A percentile compares a stretch with the other conserved stretches of the same genome.
Conservation (phyloP, 2,329 filamentous ascomycete genomes). For the Fusarium penzigii region DNA sequence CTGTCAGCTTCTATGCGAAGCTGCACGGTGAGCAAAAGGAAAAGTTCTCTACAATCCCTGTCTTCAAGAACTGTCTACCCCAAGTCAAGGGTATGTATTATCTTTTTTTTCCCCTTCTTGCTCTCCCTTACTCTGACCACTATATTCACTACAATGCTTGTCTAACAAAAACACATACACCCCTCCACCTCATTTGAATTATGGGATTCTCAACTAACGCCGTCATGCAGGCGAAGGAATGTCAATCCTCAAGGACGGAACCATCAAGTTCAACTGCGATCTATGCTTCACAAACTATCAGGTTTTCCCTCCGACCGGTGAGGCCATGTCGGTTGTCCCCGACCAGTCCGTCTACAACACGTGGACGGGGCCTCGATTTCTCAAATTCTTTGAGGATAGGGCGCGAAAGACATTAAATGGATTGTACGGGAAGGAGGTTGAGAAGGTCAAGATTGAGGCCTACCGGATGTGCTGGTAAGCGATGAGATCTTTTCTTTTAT, state of each 20-base stretch:
- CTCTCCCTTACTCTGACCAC: too few species aligned
- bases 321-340: constrained; percentile 54
- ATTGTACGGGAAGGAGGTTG: constrained; percentile 43
- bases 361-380: constrained; percentile 41
- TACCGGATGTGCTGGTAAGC: constrained; percentile 50
- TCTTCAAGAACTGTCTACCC: constrained; percentile 49
- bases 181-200: too few species aligned
- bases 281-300: constrained; percentile 58
- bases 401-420: constrained; percentile 41
- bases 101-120: neutral
- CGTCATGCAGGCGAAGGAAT: constrained; percentile 40
- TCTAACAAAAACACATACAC: too few species aligned
- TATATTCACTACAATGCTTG: too few species aligned
- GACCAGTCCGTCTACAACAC: constrained; percentile 43
- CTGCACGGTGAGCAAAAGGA: constrained; percentile 46
- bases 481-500: neutral
- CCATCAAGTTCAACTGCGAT: constrained; percentile 64
- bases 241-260: constrained; percentile 47
- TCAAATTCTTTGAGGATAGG: constrained; percentile 46
- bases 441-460: constrained; percentile 40
- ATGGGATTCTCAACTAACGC: constrained; percentile 4
- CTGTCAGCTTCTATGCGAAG: constrained; percentile 43
- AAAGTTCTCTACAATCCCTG: constrained; percentile 51
- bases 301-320: constrained; percentile 46
- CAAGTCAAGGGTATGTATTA: constrained; percentile 42